Conservation (phyloP, 2,329 filamentous ascomycete genomes). For the Sordariomycetes sp. region DNA sequence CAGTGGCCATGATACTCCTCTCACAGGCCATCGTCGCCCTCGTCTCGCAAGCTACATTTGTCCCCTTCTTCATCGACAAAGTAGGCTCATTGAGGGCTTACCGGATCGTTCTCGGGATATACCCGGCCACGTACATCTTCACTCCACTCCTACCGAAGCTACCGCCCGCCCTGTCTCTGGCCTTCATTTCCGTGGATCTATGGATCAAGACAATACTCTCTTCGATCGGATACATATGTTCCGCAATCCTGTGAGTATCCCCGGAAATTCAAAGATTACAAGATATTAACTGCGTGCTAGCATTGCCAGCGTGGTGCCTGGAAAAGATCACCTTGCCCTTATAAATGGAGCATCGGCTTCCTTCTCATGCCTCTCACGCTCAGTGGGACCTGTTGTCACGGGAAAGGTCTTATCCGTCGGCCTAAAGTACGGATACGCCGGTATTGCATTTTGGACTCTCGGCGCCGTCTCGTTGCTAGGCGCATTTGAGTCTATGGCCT, state of each 20-base stretch:
- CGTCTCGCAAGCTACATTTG: neutral
- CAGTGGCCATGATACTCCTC: neutral
- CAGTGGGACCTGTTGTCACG: neutral
- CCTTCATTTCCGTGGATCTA: neutral
- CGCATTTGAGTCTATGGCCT: neutral
- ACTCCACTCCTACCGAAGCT: neutral
- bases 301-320: neutral
- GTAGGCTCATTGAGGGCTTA: neutral
- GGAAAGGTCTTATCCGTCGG: neutral
- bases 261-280: neutral
- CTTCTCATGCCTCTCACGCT: neutral
- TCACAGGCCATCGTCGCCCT: neutral
- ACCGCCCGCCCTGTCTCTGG: neutral
- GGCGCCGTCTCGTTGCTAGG: neutral
- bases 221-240: neutral
- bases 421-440: neutral
- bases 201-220: neutral
- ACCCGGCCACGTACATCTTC: neutral
- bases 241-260: neutral
- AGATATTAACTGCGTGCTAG: neutral
- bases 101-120: neutral
- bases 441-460: neutral
- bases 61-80: neutral
- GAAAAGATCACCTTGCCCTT: neutral
- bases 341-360: neutral